Base-by-base conservation (phyloP, 2,329 filamentous ascomycete species). In the Cordyceps farinosa region DNA sequence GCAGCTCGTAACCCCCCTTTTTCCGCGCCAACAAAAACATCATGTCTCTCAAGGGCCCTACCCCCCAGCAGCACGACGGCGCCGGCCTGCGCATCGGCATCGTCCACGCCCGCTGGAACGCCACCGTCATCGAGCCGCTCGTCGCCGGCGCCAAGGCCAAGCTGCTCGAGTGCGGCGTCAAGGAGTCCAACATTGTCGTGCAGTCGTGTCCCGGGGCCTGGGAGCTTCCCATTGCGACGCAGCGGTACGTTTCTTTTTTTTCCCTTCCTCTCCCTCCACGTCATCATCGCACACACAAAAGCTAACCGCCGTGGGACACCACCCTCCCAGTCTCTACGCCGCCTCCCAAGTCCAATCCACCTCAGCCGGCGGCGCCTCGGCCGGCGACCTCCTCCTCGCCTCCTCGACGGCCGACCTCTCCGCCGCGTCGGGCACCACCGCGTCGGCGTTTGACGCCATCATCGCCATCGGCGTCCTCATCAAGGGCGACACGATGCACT, bases 401-500 rank as follows among this genome's bases (percentile, higher is more conserved):
- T 81, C 85, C 65, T 84, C 82, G 30, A 84, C 90, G 1, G 82
- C 88, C 36, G 90, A 96, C 75, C 83, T 92, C 34, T 77, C 83
- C 15, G 70, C 79, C 22, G 66, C 80, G 27, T 65, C 76, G 53
- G 66, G 74, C 3, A 69, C 77, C 3, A 73, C 76, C n/a, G 78
- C 84, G 64, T 78, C 81, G 62, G 86, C 92, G 27, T 98, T 98
- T 71, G 94, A 98, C 74, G 95, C 95, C 66, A 87, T 99, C 67
- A 93, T 99, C 68, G 92, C 95, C 60, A 90, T 99, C 69, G 95
- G 95, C 62, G 93, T 97, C 63, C 86, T 99, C 65, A 97, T 99
- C 80, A 99, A 99, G 82, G 95, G 95, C 75, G 91, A 96, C 78
- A 98, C 95, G 7, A 97, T 97, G 92, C 95, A 99, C 79, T 99